Evolutionary conservation across 192 early-diverging fungal species (phyloP), one percentile per base, ranked within the genome.

Genomic region (Chytriomyces hyalinus): DNA sequence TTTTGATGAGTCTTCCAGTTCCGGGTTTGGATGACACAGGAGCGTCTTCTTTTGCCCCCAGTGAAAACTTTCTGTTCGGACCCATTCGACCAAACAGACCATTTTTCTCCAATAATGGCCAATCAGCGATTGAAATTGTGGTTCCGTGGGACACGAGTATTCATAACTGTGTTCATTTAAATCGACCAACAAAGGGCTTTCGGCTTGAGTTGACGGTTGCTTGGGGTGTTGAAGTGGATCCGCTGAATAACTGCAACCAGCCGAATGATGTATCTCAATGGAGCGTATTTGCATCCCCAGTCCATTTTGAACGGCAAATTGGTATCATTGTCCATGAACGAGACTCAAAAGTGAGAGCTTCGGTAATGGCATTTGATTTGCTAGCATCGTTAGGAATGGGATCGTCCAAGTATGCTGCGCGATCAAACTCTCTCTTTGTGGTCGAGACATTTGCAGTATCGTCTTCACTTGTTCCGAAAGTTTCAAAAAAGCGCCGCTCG

Each of bases 181-280:
- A 84, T 53, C 20, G 59, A 6, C 26, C 76, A 15, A 80, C 81
- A 6, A 62, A 75, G 50, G 61, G 61, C 11, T 51, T 65, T 36
- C 43, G 63, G 17, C 53, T 83, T 13, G 61, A 69, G 22, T 26
- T 83, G 59, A 76, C 63, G 7, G 24, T 84, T 3, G 73, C 62
- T 43, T 83, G 57, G 73, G 80, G 71, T 4, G 80, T 74, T 64
- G 77, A 82, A 48, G 60, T 82, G 61, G 74, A 80, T 15, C 70
- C 67, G 2, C 36, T 78, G 59, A 70, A 71, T 43, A 61, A 73
- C 43, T n/a, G 20, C 57, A 65, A 20, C 6, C 53, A 57, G 15
- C 53, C 49, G 7, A 20, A 7, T 8, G 36, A 15, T 24, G 49
- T 11, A n/a, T 75, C 73, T 17, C 61, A 75, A 65, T 75, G 73